Conservation (phyloP, 2,329 filamentous ascomycete species). For the Fusarium nygamai region DNA sequence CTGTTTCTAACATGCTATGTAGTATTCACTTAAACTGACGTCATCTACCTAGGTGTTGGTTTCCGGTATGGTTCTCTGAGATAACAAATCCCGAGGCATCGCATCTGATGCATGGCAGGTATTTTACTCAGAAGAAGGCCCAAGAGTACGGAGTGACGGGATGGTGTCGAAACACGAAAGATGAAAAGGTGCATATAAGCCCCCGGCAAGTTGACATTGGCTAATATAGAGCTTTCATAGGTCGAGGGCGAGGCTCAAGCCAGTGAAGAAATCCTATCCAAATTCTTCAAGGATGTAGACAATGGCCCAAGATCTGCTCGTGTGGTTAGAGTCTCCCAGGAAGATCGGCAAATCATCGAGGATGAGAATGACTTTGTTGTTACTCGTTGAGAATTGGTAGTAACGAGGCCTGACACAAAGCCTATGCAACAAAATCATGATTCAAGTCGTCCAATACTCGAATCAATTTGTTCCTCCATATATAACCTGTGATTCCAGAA, state of each 20-base stretch:
- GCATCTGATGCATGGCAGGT: slow-evolving; percentile 48
- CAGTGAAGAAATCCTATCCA: slow-evolving; percentile 68
- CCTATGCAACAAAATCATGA: background rate
- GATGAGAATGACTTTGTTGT: slow-evolving; percentile 75
- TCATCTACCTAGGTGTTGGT: slow-evolving; percentile 58
- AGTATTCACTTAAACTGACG: slow-evolving; percentile 39
- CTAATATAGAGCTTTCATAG: slow-evolving; percentile 56
- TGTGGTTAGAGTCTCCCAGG: slow-evolving; percentile 78
- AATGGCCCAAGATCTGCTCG: slow-evolving; percentile 76
- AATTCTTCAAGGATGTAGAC: slow-evolving; percentile 79
- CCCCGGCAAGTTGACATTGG: background rate
- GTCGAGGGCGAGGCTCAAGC: slow-evolving; percentile 93
- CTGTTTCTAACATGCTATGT: background rate
- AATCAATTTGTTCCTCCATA: background rate
- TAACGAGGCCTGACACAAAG: background rate
- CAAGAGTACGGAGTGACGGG: slow-evolving; percentile 62
- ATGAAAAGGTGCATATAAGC: slow-evolving; percentile 59
- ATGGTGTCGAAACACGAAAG: slow-evolving; percentile 69
- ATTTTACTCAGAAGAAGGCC: slow-evolving; percentile 65
- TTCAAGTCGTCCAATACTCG: background rate
- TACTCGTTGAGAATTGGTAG: slow-evolving; percentile 47
- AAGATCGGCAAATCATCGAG: slow-evolving; percentile 70
- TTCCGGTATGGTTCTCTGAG: slow-evolving; percentile 56
- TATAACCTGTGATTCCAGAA: background rate
- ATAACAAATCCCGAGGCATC: background rate